Evolutionary conservation across 306 rosid species (phyloP).

Genomic region (Fragaria iinumae): DNA sequence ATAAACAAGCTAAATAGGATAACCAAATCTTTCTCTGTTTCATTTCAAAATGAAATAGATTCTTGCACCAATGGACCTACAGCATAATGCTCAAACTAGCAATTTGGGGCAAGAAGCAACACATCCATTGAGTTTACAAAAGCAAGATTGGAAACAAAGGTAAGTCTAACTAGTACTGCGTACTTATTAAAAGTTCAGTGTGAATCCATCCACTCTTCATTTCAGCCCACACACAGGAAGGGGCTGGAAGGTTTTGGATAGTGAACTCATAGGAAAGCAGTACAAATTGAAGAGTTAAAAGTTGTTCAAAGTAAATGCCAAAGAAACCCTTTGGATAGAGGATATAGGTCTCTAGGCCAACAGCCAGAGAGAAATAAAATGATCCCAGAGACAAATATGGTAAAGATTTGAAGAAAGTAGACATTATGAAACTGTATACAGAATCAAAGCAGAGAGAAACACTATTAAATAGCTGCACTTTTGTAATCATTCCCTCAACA

Average conservation of each 20-base stretch:
- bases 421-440: neutral
- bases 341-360: neutral
- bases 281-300: neutral
- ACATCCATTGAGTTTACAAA: neutral
- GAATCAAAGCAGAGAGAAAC: neutral
- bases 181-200: neutral
- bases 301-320: neutral
- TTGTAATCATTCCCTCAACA: neutral
- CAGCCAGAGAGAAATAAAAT: neutral
- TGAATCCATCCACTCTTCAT: neutral
- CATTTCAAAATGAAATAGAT: neutral
- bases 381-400: neutral
- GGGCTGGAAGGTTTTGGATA: neutral
- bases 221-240: neutral
- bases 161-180: neutral
- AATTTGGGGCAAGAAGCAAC: neutral
- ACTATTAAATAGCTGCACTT: neutral
- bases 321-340: neutral
- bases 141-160: neutral
- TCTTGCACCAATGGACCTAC: neutral
- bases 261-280: neutral
- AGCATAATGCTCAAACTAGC: neutral
- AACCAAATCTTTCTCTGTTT: neutral
- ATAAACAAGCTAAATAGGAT: conserved; percentile 1
- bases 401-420: neutral